Evolutionary conservation across 2,329 filamentous ascomycete genomes (phyloP).

Genomic region (Fusarium solani-melongenae): DNA sequence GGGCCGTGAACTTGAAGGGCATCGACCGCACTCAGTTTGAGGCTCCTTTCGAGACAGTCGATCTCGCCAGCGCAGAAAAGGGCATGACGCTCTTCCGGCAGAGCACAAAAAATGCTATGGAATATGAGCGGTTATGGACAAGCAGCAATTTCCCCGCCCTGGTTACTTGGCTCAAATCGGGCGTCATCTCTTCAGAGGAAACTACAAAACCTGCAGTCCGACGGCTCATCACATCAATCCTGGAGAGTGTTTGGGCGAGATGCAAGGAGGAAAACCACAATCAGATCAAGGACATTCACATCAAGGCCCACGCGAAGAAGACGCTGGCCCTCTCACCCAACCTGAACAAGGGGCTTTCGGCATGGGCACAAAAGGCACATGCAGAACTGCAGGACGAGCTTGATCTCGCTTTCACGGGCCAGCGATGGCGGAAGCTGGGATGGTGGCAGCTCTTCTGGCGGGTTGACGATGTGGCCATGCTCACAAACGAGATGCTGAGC

Average conservation of each 20-base stretch:
- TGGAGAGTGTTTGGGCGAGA: constrained; percentile 63
- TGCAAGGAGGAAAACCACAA: constrained; percentile 57
- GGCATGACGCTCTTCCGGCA: constrained; percentile 76
- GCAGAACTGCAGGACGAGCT: constrained; percentile 84
- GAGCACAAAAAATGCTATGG: constrained; percentile 74
- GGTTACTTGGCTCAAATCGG: constrained; percentile 71
- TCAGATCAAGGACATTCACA: constrained; percentile 53
- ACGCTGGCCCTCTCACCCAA: constrained; percentile 51
- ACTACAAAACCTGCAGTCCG: constrained; percentile 74
- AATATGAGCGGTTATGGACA: constrained; percentile 81
- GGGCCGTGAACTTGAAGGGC: constrained; percentile 68
- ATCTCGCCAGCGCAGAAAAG: constrained; percentile 70
- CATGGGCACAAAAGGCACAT: constrained; percentile 85
- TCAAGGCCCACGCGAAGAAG: constrained; percentile 31
- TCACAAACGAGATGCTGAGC: constrained; percentile 81
- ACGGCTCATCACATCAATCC: constrained; percentile 73
- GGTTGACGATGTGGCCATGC: constrained; percentile 89
- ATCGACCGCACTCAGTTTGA: constrained; percentile 51
- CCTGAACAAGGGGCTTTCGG: constrained; percentile 70
- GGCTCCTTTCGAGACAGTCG: constrained; percentile 66
- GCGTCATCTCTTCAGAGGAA: constrained; percentile 53
- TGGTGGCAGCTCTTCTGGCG: constrained; percentile 99
- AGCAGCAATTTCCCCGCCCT: constrained; percentile 75
- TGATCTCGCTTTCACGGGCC: constrained; percentile 80
- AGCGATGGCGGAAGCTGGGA: constrained; percentile 80